phyloP scores from a whole-genome alignment of 805 yeast genomes.

The Schwanniomyces pseudopolymorphus region DNA sequence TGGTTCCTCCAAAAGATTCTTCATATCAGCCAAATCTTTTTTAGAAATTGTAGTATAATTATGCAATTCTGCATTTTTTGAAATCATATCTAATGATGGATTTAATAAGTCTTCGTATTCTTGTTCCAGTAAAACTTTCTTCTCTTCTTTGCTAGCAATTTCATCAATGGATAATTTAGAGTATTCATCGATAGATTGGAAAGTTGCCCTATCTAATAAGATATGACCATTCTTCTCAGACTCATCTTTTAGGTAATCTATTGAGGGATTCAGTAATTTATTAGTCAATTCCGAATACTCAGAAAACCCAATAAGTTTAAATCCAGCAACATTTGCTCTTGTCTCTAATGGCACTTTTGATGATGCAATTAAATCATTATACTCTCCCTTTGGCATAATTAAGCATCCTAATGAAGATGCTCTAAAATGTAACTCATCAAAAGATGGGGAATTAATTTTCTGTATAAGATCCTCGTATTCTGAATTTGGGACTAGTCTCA shows the following conservation, averaged over 20 bases:
- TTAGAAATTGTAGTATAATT: conserved; percentile 8
- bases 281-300: conserved; percentile 21
- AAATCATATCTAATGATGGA: conserved; percentile 21
- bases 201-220: conserved; percentile 1
- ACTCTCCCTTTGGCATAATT: conserved; percentile 10
- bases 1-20: conserved; percentile 11
- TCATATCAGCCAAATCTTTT: conserved; percentile 3
- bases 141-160: conserved; percentile 3
- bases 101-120: conserved; percentile 2
- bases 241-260: conserved; percentile 21
- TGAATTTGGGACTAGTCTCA: background rate
- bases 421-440: conserved; percentile 6
- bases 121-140: background rate
- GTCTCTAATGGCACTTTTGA: conserved; percentile 11
- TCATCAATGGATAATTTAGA: background rate
- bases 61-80: conserved; percentile 19
- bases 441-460: conserved; percentile 10
- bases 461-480: conserved; percentile 2
- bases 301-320: conserved; percentile 10
- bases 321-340: conserved; percentile 6
- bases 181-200: background rate
- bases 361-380: conserved; percentile 9
- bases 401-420: conserved; percentile 10
- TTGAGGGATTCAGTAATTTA: conserved; percentile 15
- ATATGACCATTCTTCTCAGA: conserved; percentile 16